phyloP scores from a whole-genome alignment of 2,329 filamentous ascomycete genomes.

The Phaeosphaeria sp. region DNA sequence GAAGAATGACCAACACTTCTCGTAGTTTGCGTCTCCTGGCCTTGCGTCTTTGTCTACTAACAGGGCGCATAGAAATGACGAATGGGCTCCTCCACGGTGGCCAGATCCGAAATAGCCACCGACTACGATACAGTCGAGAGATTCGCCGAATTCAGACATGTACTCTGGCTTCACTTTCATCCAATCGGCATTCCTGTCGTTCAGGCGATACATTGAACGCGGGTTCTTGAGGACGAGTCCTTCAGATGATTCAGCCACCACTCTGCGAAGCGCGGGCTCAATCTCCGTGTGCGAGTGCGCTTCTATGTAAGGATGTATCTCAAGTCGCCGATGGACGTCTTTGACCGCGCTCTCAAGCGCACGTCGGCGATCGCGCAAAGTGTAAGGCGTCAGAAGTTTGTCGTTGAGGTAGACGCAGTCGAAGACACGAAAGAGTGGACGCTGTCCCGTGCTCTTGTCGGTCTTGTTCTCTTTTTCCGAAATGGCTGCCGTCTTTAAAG shows the following conservation, averaged over 20 bases:
- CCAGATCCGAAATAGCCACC: constrained; percentile 94
- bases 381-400: constrained; percentile 78
- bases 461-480: constrained; percentile 78
- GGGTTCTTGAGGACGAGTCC: constrained; percentile 95
- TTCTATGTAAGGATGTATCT: constrained; percentile 76
- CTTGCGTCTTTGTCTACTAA: constrained; percentile 75
- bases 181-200: constrained; percentile 94
- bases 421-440: constrained; percentile 85
- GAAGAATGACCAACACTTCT: constrained; percentile 93
- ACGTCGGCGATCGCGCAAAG: constrained; percentile 77
- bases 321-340: constrained; percentile 76
- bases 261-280: constrained; percentile 78
- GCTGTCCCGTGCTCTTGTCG: constrained; percentile 61
- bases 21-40: constrained; percentile 61
- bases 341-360: constrained; percentile 77
- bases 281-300: constrained; percentile 75
- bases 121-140: constrained; percentile 85
- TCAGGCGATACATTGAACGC: constrained; percentile 81
- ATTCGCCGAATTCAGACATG: constrained; percentile 95
- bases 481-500: constrained; percentile 88
- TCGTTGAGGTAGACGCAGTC: constrained; percentile 92
- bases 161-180: constrained; percentile 99
- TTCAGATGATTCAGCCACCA: constrained; percentile 87
- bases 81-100: constrained; percentile 78
- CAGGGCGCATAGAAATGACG: constrained; percentile 90